Conservation (phyloP, 306 rosid genomes). For the Parietaria judaica region DNA sequence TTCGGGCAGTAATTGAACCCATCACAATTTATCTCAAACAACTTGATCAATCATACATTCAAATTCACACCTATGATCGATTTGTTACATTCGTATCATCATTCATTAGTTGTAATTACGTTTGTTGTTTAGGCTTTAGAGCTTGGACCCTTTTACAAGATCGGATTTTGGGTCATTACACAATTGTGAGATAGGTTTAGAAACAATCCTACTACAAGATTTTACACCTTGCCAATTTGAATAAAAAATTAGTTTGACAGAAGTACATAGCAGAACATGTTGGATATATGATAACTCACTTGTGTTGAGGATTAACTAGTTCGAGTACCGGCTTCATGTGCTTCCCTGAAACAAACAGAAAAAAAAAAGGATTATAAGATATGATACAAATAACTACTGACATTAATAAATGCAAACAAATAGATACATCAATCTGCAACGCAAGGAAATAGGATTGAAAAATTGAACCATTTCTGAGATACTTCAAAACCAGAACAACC, state of each 20-base stretch:
- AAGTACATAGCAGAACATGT: not conserved
- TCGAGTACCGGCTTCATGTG: conserved; percentile 60
- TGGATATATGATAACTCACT: conserved; percentile 42
- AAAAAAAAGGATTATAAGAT: conserved; percentile 10
- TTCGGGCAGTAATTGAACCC: not conserved
- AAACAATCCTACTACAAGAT: not conserved
- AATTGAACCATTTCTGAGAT: too few species aligned
- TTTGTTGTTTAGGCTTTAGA: too few species aligned
- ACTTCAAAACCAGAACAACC: too few species aligned
- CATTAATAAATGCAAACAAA: not conserved
- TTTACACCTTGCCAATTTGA: not conserved
- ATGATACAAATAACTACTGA: not conserved
- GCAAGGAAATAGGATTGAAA: too few species aligned
- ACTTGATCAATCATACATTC: not conserved
- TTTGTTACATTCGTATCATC: too few species aligned
- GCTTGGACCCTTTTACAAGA: too few species aligned
- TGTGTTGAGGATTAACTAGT: conserved; percentile 77
- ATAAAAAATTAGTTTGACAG: not conserved
- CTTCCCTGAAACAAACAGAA: conserved; percentile 40
- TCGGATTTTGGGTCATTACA: too few species aligned
- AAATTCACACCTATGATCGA: not conserved
- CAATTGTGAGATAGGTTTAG: not conserved
- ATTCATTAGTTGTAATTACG: too few species aligned
- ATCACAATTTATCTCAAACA: not conserved
- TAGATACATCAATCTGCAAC: not conserved